Conservation (phyloP, 805 yeast species). For the Helenozyma baotianmanensis region DNA sequence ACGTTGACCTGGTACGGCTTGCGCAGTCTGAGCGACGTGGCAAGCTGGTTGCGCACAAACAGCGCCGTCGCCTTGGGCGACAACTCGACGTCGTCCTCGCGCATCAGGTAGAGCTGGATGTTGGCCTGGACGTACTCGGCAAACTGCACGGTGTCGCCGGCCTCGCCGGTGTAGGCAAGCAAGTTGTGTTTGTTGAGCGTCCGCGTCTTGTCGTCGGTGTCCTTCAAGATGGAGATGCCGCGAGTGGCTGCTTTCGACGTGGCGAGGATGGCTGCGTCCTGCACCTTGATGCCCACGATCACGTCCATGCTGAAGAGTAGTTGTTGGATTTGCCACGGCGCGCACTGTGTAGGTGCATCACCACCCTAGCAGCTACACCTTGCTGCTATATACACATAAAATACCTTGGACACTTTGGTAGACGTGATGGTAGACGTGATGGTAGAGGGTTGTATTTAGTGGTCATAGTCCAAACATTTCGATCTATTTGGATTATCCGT, state of each 20-base stretch:
- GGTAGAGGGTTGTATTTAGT: too few species aligned
- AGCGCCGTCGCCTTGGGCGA: conserved; percentile 84
- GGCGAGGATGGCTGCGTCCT: conserved; percentile 79
- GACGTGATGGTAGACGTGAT: too few species aligned
- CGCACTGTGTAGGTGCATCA: too few species aligned
- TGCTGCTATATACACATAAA: too few species aligned
- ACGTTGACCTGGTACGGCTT: conserved; percentile 94
- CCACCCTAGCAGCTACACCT: too few species aligned
- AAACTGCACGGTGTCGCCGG: conserved; percentile 94
- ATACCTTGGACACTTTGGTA: too few species aligned
- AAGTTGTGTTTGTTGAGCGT: conserved; percentile 68
- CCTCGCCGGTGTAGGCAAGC: conserved; percentile 90
- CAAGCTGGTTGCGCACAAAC: conserved; percentile 83
- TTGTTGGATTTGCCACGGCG: neutral
- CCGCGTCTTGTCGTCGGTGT: conserved; percentile 77
- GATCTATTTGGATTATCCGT: too few species aligned
- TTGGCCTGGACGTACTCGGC: conserved; percentile 94
- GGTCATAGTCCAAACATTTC: too few species aligned
- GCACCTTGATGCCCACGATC: conserved; percentile 76
- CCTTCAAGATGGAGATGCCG: conserved; percentile 78
- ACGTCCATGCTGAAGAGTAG: conserved; percentile 68
- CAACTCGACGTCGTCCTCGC: conserved; percentile 73
- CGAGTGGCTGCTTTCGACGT: conserved; percentile 94
- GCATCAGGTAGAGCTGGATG: conserved; percentile 78
- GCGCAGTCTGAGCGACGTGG: conserved; percentile 77